These are phyloP conservation scores for Colletotrichum orbiculare DNA, from an alignment of 2,329 filamentous ascomycete genomes.

Conservation along the genomic window DNA sequence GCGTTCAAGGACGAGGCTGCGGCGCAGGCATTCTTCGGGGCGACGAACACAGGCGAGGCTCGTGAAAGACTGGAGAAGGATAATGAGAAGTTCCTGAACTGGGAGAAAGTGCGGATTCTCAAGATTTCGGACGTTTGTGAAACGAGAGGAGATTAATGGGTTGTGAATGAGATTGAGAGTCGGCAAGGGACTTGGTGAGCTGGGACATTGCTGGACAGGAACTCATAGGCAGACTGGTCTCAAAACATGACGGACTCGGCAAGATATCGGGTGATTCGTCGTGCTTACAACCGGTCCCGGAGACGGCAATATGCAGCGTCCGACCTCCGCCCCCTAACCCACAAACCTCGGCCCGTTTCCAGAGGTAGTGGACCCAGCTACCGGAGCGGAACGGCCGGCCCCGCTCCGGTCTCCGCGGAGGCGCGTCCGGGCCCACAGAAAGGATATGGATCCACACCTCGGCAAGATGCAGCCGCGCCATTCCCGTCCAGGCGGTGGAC, in stretches of 20 bases:
- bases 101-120: constrained; percentile 14
- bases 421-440: neutral
- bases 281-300: no score
- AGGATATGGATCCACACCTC: neutral
- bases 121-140: constrained; percentile 22
- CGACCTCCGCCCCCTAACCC: no score
- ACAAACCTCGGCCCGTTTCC: constrained; percentile 8
- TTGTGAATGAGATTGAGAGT: no score
- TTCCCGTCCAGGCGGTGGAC: neutral
- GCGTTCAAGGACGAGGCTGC: constrained; percentile 36
- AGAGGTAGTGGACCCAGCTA: neutral
- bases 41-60: constrained; percentile 5
- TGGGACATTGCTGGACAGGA: neutral
- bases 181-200: neutral
- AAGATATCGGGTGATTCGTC: no score
- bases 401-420: constrained; percentile 14
- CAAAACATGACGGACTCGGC: no score
- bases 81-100: constrained; percentile 16
- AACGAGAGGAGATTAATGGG: neutral
- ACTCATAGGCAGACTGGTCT: no score
- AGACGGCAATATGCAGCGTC: no score
- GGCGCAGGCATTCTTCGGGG: constrained; percentile 22
- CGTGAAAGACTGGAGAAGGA: constrained; percentile 19
- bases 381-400: no score
- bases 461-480: constrained; percentile 13